Conservation (phyloP, 2,329 filamentous ascomycete species). For the Cordyceps cicadae region DNA sequence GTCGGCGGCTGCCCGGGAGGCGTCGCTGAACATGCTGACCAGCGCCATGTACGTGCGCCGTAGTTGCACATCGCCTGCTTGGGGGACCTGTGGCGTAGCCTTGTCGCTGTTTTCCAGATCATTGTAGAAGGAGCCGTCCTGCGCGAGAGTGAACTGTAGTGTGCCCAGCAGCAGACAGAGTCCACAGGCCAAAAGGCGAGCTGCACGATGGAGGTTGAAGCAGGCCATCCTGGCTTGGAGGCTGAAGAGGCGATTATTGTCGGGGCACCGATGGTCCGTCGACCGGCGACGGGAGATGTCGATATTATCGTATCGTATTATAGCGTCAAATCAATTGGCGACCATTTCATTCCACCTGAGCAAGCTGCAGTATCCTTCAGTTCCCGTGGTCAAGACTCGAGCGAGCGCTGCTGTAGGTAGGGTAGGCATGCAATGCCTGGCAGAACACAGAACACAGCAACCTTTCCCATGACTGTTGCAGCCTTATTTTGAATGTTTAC, state of each 20-base stretch:
- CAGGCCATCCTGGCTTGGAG: background rate
- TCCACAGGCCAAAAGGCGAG: background rate
- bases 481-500: no score
- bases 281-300: background rate
- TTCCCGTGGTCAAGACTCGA: background rate
- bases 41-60: conserved; percentile 14
- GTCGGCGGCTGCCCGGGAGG: conserved; percentile 10
- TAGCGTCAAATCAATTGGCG: background rate
- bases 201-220: background rate
- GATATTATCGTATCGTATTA: background rate
- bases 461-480: background rate
- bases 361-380: background rate
- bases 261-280: background rate
- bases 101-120: background rate
- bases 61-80: conserved; percentile 6
- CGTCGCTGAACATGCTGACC: conserved; percentile 14
- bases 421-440: background rate
- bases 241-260: background rate
- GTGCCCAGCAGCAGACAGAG: background rate
- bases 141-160: background rate
- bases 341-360: background rate
- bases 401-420: background rate
- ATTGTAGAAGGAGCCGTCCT: background rate
- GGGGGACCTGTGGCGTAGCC: background rate
- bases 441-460: background rate